Conservation (phyloP, 345 rosid species). For the Syzygium aqueum region DNA sequence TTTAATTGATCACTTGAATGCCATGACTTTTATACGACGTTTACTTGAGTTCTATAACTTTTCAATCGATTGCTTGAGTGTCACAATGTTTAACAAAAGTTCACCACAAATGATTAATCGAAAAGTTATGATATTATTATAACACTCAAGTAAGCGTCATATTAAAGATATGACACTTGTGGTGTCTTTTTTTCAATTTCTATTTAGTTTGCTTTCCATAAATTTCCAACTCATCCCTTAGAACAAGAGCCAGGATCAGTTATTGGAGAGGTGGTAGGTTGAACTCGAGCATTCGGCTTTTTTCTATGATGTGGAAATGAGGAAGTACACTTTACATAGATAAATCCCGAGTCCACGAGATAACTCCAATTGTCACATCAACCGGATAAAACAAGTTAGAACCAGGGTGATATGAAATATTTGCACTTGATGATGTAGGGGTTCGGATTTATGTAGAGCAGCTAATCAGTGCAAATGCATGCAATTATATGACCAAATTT, state of each 20-base stretch:
- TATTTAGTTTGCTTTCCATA: neutral
- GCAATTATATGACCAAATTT: neutral
- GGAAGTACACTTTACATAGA: neutral
- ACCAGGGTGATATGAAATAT: neutral
- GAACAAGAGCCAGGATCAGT: neutral
- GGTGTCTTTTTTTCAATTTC: neutral
- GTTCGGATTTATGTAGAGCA: neutral
- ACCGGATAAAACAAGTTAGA: neutral
- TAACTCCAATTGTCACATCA: neutral
- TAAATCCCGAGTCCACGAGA: neutral
- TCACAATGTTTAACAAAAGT: neutral
- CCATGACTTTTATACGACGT: neutral
- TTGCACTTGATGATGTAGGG: neutral
- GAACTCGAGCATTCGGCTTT: neutral
- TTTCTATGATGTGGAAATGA: neutral
- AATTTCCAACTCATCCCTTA: neutral
- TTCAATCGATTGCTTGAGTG: neutral
- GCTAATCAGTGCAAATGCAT: neutral
- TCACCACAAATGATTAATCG: neutral
- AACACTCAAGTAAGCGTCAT: neutral
- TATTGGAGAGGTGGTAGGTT: neutral
- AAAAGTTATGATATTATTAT: neutral
- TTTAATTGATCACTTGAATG: neutral
- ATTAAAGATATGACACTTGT: fast-evolving
- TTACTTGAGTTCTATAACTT: neutral